phyloP scores from a whole-genome alignment of 805 yeast genomes.

The Cyberlindnera mississippiensis region DNA sequence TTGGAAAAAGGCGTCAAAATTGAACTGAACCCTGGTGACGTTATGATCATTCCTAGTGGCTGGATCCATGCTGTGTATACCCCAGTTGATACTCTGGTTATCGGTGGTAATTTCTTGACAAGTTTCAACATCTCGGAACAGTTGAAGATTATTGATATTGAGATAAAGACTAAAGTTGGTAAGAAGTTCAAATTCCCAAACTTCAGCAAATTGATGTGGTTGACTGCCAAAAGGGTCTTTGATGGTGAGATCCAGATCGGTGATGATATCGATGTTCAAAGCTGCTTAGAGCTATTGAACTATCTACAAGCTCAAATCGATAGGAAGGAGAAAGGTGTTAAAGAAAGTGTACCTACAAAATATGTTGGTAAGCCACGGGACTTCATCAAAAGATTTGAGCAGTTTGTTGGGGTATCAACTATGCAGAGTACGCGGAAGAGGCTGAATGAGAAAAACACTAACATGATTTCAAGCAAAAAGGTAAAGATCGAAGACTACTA shows the following conservation, averaged over 20 bases:
- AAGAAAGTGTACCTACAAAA: conserved; percentile 12
- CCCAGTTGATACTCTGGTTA: conserved; percentile 71
- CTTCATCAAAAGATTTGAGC: conserved; percentile 9
- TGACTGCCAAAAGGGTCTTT: conserved; percentile 39
- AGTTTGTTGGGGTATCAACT: conserved; percentile 3
- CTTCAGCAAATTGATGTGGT: conserved; percentile 69
- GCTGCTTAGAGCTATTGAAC: conserved; percentile 5
- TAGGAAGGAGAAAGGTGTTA: conserved; percentile 4
- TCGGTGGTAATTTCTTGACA: conserved; percentile 87
- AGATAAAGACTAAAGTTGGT: conserved; percentile 66
- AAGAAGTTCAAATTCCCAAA: conserved; percentile 73
- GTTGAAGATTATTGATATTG: conserved; percentile 57
- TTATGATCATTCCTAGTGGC: conserved; percentile 82
- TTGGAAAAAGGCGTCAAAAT: conserved; percentile 50
- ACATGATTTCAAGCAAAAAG: neutral
- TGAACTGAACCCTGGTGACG: conserved; percentile 57
- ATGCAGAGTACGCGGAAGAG: neutral
- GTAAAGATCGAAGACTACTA: neutral
- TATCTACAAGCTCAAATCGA: conserved; percentile 7
- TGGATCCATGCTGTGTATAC: conserved; percentile 93
- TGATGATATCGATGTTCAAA: conserved; percentile 10
- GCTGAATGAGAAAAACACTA: neutral
- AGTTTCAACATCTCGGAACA: conserved; percentile 54
- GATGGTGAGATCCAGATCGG: conserved; percentile 3
- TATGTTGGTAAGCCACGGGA: conserved; percentile 12